Evolutionary conservation across 202 grass and related monocot species (phyloP).

Genomic region (Zoysia matrella): DNA sequence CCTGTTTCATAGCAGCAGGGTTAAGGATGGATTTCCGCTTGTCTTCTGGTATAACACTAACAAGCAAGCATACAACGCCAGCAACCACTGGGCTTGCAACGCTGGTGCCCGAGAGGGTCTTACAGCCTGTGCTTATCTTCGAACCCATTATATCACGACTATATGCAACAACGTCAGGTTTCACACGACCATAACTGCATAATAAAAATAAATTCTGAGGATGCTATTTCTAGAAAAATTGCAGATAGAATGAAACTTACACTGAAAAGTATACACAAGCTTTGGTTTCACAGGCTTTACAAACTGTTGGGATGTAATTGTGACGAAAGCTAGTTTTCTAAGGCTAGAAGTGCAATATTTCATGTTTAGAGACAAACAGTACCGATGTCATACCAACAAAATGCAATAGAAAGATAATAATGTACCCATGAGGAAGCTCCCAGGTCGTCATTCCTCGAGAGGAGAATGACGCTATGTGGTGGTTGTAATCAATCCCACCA

Average conservation of each 20-base stretch:
- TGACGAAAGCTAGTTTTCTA: constrained; percentile 1
- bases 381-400: constrained; percentile 19
- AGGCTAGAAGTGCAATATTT: background rate
- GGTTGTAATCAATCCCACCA: constrained; percentile 98
- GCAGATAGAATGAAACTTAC: background rate
- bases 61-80: constrained; percentile 91
- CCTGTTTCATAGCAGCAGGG: constrained; percentile 96
- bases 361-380: background rate
- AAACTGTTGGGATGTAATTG: constrained; percentile 2
- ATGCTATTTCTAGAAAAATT: constrained; percentile 30
- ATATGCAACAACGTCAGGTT: constrained; percentile 96
- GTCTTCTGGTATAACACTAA: constrained; percentile 80
- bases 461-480: constrained; percentile 99
- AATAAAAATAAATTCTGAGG: constrained; percentile 42
- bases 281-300: constrained; percentile 14
- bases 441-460: constrained; percentile 99
- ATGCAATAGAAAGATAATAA: constrained; percentile 39
- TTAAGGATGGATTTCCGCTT: constrained; percentile 79
- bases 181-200: constrained; percentile 95
- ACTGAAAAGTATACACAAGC: background rate
- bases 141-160: constrained; percentile 98
- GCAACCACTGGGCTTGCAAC: constrained; percentile 97
- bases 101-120: constrained; percentile 96
- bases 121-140: constrained; percentile 98
- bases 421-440: constrained; percentile 98